Evolutionary conservation across 2,329 filamentous ascomycete genomes (phyloP).

Genomic region (Phaeophleospora eucalypticola): DNA sequence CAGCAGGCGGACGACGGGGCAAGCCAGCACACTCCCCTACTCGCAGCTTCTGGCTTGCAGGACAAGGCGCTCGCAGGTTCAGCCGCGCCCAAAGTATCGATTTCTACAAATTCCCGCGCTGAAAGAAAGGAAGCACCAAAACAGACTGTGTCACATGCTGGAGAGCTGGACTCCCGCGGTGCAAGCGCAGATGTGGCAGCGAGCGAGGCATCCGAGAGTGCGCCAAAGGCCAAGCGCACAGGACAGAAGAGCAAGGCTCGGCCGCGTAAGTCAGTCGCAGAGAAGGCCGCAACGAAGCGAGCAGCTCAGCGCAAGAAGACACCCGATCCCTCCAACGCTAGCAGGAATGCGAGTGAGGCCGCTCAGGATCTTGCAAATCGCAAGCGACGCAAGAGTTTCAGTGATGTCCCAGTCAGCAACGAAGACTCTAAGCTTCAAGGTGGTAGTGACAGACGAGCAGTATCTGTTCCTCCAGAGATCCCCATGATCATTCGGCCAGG

Average conservation of each 20-base stretch:
- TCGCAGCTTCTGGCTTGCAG: not conserved
- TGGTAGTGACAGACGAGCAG: slow-evolving; percentile 10
- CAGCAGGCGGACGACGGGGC: slow-evolving; percentile 19
- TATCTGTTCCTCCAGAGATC: slow-evolving; percentile 28
- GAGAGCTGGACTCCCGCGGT: slow-evolving; percentile 27
- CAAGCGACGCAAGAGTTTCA: slow-evolving; percentile 28
- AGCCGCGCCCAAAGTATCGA: too few species aligned
- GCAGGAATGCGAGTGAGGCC: slow-evolving; percentile 10
- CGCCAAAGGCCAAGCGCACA: slow-evolving; percentile 31
- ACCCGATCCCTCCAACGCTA: slow-evolving; percentile 32
- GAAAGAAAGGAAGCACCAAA: slow-evolving; percentile 20
- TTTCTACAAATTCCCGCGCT: slow-evolving; percentile 3
- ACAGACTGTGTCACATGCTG: slow-evolving; percentile 40
- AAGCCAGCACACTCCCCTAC: not conserved
- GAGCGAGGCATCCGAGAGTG: slow-evolving; percentile 21
- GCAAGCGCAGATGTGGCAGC: slow-evolving; percentile 24
- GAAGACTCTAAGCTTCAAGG: not conserved
- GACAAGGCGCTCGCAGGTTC: too few species aligned
- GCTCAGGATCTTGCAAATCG: slow-evolving; percentile 7
- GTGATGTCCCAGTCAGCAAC: slow-evolving; percentile 2
- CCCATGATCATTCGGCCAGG: slow-evolving; percentile 24
- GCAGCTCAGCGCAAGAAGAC: slow-evolving; percentile 33
- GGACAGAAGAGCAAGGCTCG: slow-evolving; percentile 47
- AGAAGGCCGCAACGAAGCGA: slow-evolving; percentile 32
- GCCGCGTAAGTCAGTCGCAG: slow-evolving; percentile 32